These are phyloP conservation scores for Beauveria australis DNA, from an alignment of 2,329 filamentous ascomycete genomes.

Conservation along the genomic window DNA sequence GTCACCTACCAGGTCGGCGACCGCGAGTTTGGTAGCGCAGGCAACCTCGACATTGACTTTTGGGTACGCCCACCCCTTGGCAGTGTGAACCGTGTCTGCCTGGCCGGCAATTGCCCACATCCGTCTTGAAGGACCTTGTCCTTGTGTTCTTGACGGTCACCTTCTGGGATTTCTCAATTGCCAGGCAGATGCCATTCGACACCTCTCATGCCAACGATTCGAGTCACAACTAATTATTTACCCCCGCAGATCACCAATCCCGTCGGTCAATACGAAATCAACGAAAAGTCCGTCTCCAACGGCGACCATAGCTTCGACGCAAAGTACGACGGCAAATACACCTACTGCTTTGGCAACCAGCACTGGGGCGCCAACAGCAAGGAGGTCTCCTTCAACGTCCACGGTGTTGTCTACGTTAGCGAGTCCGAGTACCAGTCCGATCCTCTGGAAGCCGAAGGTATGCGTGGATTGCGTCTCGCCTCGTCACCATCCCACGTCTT, in stretches of 20 bases:
- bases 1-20: conserved; percentile 98
- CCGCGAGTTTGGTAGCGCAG: conserved; percentile 86
- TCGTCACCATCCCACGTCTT: not conserved
- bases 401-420: conserved; percentile 94
- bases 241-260: conserved; percentile 66
- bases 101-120: not conserved
- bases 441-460: conserved; percentile 85
- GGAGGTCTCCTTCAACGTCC: conserved; percentile 98
- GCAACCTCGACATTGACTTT: conserved; percentile 94
- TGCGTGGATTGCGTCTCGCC: not conserved
- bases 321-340: conserved; percentile 75
- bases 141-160: not conserved
- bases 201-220: not conserved
- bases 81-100: not conserved
- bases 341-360: conserved; percentile 99
- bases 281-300: conserved; percentile 73
- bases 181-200: not conserved
- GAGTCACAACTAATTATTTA: conserved; percentile 13
- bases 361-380: conserved; percentile 94
- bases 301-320: conserved; percentile 93
- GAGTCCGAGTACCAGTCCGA: conserved; percentile 78
- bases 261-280: conserved; percentile 62
- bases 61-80: conserved; percentile 57
- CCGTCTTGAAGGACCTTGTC: not conserved
- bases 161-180: not conserved